These are phyloP conservation scores for Daldinia sp. DNA, from an alignment of 2,329 filamentous ascomycete species.

Conservation along the genomic window DNA sequence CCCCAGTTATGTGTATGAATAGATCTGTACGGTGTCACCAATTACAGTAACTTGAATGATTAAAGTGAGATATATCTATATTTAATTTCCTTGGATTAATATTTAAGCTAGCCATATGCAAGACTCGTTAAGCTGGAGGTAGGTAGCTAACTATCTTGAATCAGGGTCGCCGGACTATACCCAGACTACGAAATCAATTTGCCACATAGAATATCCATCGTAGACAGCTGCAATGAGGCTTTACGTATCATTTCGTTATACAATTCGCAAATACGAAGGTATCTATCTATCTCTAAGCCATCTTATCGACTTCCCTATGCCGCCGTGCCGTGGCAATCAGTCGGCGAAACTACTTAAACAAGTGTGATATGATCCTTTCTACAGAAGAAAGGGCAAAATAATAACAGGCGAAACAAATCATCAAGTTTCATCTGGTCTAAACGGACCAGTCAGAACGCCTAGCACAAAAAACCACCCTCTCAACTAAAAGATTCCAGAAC, in stretches of 20 bases:
- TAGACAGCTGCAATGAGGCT: neutral
- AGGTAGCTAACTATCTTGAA: neutral
- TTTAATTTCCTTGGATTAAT: too few species aligned
- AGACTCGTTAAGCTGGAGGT: too few species aligned
- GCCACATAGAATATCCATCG: neutral
- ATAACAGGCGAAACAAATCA: slow-evolving; percentile 22
- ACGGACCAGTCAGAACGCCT: slow-evolving; percentile 27
- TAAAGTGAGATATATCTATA: neutral
- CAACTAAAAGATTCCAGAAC: slow-evolving; percentile 29
- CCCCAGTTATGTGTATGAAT: neutral
- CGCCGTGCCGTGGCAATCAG: slow-evolving; percentile 7
- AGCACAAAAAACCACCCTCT: slow-evolving; percentile 13
- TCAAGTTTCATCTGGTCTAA: slow-evolving; percentile 28
- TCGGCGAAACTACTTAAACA: slow-evolving; percentile 13
- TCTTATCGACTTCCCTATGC: slow-evolving; percentile 9
- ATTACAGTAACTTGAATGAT: neutral
- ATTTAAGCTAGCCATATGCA: neutral
- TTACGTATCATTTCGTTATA: slow-evolving; percentile 30
- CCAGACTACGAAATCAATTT: neutral
- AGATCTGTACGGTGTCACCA: neutral
- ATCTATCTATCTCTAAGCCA: slow-evolving; percentile 34
- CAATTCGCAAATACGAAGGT: slow-evolving; percentile 26
- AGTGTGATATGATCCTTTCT: slow-evolving; percentile 25
- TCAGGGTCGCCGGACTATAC: neutral
- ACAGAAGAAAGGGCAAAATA: slow-evolving; percentile 4